Conservation (phyloP, 1,284 basidiomycete species). For the Ganoderma multipileum region DNA sequence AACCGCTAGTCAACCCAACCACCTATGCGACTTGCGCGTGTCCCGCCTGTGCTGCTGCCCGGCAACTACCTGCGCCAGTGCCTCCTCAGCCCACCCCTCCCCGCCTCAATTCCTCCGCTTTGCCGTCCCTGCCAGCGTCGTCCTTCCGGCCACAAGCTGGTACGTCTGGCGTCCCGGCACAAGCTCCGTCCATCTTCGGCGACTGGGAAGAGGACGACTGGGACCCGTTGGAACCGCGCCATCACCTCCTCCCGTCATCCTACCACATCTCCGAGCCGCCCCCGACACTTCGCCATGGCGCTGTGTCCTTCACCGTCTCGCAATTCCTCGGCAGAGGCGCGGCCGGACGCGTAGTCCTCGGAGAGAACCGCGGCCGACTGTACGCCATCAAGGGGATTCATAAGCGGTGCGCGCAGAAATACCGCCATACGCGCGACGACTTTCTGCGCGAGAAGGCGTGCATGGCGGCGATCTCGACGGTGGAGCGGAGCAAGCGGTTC, state of each 20-base stretch:
- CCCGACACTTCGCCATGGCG: not conserved
- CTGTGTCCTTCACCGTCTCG: not conserved
- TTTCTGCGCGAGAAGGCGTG: conserved; percentile 3
- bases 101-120: not conserved
- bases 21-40: not conserved
- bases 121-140: not conserved
- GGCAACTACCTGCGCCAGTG: not conserved
- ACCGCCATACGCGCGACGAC: not conserved
- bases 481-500: not conserved
- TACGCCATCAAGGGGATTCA: conserved; percentile 15
- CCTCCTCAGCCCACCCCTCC: not conserved
- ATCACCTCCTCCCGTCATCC: not conserved
- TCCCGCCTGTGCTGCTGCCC: not conserved
- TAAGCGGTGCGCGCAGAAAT: not conserved
- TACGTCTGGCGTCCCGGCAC: not conserved
- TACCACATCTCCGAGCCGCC: not conserved
- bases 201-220: not conserved
- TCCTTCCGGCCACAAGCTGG: not conserved
- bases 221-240: not conserved
- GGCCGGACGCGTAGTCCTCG: conserved; percentile 1
- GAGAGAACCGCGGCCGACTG: not conserved
- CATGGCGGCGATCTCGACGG: not conserved
- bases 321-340: conserved; percentile 7
- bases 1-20: not conserved
- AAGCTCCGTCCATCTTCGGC: not conserved